A percentile compares a stretch with the other conserved stretches of the same genome.
These are phyloP conservation scores for Suillus sp. DNA, from an alignment of 768 basidiomycete genomes.

Conservation along the genomic window DNA sequence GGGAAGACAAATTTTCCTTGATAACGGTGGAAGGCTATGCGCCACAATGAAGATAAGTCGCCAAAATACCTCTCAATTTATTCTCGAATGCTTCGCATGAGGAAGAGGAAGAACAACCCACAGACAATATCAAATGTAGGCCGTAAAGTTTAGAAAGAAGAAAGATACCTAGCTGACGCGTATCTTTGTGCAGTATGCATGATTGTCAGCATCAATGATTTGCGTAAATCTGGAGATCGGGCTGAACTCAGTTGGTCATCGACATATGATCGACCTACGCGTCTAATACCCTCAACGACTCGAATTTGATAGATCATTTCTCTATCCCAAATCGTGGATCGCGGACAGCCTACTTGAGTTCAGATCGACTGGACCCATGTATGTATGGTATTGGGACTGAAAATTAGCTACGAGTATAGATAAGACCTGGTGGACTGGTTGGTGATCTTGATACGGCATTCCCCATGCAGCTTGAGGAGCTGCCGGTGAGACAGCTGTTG, in stretches of 20 bases:
- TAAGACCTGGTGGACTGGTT: not conserved
- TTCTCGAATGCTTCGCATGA: not conserved
- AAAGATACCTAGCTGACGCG: not conserved
- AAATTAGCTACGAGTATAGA: not conserved
- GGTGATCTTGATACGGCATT: constrained; percentile 93
- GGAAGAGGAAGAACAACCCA: not conserved
- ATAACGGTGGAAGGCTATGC: not conserved
- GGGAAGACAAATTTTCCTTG: not conserved
- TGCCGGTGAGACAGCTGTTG: constrained; percentile 75
- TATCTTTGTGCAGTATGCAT: not conserved
- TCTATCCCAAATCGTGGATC: not conserved
- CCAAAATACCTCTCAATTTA: not conserved
- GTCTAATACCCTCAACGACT: not conserved
- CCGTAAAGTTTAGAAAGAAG: not conserved
- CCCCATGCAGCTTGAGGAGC: constrained; percentile 88
- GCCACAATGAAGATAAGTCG: not conserved
- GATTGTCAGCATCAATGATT: not conserved
- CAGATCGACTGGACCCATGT: not conserved
- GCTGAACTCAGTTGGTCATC: not conserved
- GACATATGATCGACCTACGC: not conserved
- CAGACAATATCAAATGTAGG: not conserved
- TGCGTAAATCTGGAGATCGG: not conserved
- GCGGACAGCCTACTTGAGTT: not conserved
- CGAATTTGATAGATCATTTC: not conserved
- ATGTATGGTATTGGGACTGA: not conserved